phyloP scores from a whole-genome alignment of 2,329 filamentous ascomycete species.

The Aspergillus amoenus region DNA sequence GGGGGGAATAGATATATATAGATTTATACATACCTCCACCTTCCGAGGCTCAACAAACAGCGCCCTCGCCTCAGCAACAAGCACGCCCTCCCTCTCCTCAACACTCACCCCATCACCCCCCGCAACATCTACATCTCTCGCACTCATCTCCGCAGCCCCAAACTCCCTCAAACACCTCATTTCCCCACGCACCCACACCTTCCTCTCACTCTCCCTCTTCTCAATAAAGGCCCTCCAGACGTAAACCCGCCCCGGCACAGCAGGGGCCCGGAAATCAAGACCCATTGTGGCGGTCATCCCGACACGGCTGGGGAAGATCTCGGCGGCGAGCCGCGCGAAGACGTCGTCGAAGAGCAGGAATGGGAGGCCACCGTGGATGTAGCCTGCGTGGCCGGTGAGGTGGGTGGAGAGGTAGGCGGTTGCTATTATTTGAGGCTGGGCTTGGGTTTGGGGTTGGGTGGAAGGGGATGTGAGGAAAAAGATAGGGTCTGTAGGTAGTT shows the following conservation, averaged over 20 bases:
- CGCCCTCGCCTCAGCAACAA: not conserved
- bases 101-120: not conserved
- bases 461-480: not conserved
- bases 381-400: not conserved
- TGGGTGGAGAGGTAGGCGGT: not conserved
- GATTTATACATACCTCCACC: not conserved
- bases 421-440: not conserved
- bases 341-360: conserved; percentile 1
- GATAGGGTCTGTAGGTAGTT: not conserved
- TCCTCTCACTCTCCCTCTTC: not conserved
- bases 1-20: not conserved
- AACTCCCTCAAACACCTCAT: conserved; percentile 5
- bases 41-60: conserved; percentile 2
- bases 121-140: not conserved
- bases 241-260: not conserved
- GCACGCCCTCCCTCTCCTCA: not conserved
- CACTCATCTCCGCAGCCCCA: not conserved
- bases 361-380: not conserved
- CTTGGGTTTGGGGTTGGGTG: not conserved
- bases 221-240: not conserved
- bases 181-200: not conserved
- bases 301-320: not conserved
- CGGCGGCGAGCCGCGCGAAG: not conserved
- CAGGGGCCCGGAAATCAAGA: conserved; percentile 1
- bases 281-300: conserved; percentile 1